Conservation (phyloP, 331 rosid genomes). For the Pyracantha coccinea region DNA sequence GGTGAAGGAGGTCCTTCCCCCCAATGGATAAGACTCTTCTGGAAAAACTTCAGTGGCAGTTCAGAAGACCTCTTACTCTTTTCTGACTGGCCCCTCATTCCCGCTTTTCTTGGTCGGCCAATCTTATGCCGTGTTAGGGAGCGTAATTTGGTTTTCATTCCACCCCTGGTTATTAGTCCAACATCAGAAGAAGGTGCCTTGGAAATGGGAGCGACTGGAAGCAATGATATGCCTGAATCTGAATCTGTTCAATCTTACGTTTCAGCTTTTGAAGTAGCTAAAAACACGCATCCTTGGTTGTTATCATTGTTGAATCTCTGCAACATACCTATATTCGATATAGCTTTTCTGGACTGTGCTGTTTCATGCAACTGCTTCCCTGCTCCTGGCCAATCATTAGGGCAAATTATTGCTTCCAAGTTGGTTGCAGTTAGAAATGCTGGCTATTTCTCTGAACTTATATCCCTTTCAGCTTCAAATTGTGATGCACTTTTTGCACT, state of each 20-base stretch:
- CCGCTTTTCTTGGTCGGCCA: constrained; percentile 95
- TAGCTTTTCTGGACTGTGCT: constrained; percentile 66
- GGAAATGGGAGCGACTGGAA: constrained; percentile 40
- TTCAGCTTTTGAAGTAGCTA: constrained; percentile 59
- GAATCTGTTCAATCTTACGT: constrained; percentile 40
- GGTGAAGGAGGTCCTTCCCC: constrained; percentile 84
- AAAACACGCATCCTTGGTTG: constrained; percentile 71
- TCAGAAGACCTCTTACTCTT: constrained; percentile 60
- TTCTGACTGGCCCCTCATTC: constrained; percentile 93
- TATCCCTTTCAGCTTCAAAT: constrained; percentile 51
- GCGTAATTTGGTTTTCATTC: constrained; percentile 72
- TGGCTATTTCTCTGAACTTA: constrained; percentile 75
- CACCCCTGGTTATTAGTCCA: constrained; percentile 45
- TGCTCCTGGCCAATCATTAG: constrained; percentile 54
- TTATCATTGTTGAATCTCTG: constrained; percentile 77
- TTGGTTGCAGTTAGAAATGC: constrained; percentile 78
- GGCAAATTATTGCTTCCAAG: constrained; percentile 83
- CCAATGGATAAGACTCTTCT: constrained; percentile 84
- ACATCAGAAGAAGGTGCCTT: constrained; percentile 19
- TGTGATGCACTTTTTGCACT: constrained; percentile 77
- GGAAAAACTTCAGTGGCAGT: constrained; percentile 58
- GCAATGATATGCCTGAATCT: constrained; percentile 33
- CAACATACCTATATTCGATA: constrained; percentile 81
- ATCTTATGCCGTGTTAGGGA: constrained; percentile 86
- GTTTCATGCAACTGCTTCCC: constrained; percentile 59